These are phyloP conservation scores for Eutypella sp. DNA, from an alignment of 2,329 filamentous ascomycete species.

Conservation along the genomic window DNA sequence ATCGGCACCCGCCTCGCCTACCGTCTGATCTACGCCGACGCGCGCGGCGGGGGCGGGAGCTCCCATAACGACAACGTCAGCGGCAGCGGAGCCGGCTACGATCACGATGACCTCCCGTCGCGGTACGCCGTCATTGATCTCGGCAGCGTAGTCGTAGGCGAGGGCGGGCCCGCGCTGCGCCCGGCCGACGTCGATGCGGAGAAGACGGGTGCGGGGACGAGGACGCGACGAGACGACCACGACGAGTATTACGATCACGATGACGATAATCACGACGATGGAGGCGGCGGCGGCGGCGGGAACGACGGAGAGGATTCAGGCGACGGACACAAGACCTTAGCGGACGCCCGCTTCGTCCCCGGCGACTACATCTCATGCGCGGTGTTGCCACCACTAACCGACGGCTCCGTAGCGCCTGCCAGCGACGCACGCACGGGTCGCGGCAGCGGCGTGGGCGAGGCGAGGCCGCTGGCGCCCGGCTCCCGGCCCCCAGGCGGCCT, in stretches of 20 bases:
- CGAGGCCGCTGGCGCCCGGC: slow-evolving; percentile 20
- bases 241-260: slow-evolving; percentile 32
- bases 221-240: slow-evolving; percentile 18
- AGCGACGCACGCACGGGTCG: slow-evolving; percentile 42
- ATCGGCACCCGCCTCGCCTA: slow-evolving; percentile 84
- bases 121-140: slow-evolving; percentile 76
- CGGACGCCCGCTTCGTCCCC: slow-evolving; percentile 75
- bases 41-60: slow-evolving; percentile 32
- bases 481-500: slow-evolving; percentile 16
- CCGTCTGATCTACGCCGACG: slow-evolving; percentile 79
- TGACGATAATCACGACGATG: slow-evolving; percentile 24
- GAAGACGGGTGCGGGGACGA: slow-evolving; percentile 25
- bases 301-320: slow-evolving; percentile 38
- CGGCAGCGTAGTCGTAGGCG: slow-evolving; percentile 75
- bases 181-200: slow-evolving; percentile 29
- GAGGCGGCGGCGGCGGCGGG: slow-evolving; percentile 16
- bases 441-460: slow-evolving; percentile 33
- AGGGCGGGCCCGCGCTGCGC: slow-evolving; percentile 40
- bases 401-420: slow-evolving; percentile 69
- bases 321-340: slow-evolving; percentile 67
- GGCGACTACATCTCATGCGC: slow-evolving; percentile 86
- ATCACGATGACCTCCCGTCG: slow-evolving; percentile 17
- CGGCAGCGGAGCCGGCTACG: not conserved
- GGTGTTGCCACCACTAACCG: slow-evolving; percentile 67
- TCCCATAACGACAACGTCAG: slow-evolving; percentile 3